Conservation (phyloP, 306 rosid species). For the Malus fusca region DNA sequence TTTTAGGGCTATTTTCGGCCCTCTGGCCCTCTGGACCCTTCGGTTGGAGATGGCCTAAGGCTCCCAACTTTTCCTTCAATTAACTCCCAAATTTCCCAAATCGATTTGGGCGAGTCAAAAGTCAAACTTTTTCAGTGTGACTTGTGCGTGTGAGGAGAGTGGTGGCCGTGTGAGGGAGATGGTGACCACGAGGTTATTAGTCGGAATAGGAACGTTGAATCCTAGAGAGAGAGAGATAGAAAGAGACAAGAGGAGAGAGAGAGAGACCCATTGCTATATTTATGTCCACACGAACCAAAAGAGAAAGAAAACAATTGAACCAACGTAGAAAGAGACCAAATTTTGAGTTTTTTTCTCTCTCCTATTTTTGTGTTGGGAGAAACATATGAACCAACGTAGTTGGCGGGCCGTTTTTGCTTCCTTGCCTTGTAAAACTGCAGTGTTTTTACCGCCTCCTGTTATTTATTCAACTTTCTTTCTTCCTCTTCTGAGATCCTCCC, state of each 20-base stretch:
- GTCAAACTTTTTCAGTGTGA: neutral
- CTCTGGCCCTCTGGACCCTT: no score
- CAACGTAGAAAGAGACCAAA: neutral
- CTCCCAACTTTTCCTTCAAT: neutral
- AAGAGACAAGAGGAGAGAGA: neutral
- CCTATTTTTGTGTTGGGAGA: neutral
- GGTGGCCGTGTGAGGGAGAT: neutral
- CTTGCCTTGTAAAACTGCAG: slow-evolving; percentile 13
- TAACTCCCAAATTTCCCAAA: neutral
- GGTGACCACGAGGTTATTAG: neutral
- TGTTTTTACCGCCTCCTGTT: neutral
- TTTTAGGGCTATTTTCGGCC: no score
- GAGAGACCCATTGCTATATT: neutral
- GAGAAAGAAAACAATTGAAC: neutral
- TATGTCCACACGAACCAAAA: neutral
- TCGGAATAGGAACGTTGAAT: neutral
- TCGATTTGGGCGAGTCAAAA: neutral
- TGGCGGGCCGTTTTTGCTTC: slow-evolving; percentile 15
- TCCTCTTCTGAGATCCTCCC: neutral
- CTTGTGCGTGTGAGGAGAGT: neutral
- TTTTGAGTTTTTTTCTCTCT: neutral
- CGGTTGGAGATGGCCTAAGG: no score
- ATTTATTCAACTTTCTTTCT: neutral
- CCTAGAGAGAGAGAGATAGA: neutral
- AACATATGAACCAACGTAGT: neutral